Evolutionary conservation across 1,284 basidiomycete species (phyloP), one percentile per base, ranked within the genome.

Genomic region (Apiotrichum brassicae): DNA sequence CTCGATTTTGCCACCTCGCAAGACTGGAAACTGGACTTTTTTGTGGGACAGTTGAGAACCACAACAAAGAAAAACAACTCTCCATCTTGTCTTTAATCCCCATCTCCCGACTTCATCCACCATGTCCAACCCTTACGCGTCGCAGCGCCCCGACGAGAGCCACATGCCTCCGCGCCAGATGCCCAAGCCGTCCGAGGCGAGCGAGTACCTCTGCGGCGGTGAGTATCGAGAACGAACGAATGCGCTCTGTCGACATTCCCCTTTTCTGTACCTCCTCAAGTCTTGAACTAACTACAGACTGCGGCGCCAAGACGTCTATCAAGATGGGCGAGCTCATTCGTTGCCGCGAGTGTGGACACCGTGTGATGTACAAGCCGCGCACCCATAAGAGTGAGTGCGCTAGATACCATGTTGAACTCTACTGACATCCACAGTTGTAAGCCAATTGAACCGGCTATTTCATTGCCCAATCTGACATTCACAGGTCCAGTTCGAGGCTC

Each of bases 361-460:
- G 94, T 57, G 93, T 98, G 71, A 95, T 98, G 90, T 97, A 97
- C 78, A 98, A 98, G 77, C 95, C 95, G 75, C 78, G 94, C 63
- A 97, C 93, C 19, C 89, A 84, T 70, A 79, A 90, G 77, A 95
- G 94, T 97, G 69, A 71, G 88, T 83, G 12, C 22, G 13, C n/a
- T 32, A n/a, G n/a, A n/a, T n/a, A n/a, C n/a, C n/a, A n/a, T n/a
- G n/a, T n/a, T n/a, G n/a, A n/a, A n/a, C n/a, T n/a, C n/a, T n/a
- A n/a, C 33, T 43, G 34, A 23, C 34, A 22, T n/a, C 9, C 11
- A 25, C 41, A 43, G 48, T 49, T 37, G 48, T 49, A 14, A 49
- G 48, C 33, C 11, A 34, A 16, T 14, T 7, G 33, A 34, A 14
- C 2, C 22, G 12, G 14, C 18, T 16, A 18, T n/a, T 12, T 20